A percentile compares a stretch with the other conserved stretches of the same genome.
Conservation (phyloP, 805 yeast genomes). For the Metschnikowia dekortorum region DNA sequence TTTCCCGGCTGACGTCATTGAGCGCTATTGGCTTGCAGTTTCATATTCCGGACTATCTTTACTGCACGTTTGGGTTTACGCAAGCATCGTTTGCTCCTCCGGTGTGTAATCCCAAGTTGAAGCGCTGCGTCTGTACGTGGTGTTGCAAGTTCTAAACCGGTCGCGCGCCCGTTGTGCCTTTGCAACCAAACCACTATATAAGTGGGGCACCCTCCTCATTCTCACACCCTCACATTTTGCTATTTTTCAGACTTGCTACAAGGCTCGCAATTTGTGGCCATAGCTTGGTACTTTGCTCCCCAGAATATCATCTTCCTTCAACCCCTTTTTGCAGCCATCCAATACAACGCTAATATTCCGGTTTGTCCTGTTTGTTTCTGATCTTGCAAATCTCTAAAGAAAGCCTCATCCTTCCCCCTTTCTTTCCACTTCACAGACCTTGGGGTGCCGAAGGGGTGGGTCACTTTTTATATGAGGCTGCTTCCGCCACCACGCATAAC, state of each 20-base stretch:
- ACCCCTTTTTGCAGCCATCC: not conserved
- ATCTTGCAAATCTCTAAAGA: too few species aligned
- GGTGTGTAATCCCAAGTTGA: not conserved
- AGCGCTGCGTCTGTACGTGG: not conserved
- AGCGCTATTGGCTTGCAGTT: too few species aligned
- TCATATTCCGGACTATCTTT: too few species aligned
- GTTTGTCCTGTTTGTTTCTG: not conserved
- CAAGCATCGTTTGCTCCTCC: not conserved
- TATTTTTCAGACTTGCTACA: not conserved
- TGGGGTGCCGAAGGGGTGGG: not conserved
- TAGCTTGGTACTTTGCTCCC: not conserved
- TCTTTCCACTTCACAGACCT: not conserved
- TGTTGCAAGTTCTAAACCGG: constrained; percentile 1
- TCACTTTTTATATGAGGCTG: constrained; percentile 9
- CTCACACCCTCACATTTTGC: not conserved
- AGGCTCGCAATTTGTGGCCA: not conserved
- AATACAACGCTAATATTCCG: not conserved
- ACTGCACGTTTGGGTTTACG: not conserved
- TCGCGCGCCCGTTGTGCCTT: constrained; percentile 1
- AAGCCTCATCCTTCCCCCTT: not conserved
- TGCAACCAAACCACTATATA: not conserved
- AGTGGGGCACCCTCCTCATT: not conserved
- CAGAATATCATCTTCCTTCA: not conserved
- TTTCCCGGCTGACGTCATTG: too few species aligned
- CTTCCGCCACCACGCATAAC: constrained; percentile 18